Base-by-base conservation (phyloP, 257 asterid species). In the Petrea volubilis region DNA sequence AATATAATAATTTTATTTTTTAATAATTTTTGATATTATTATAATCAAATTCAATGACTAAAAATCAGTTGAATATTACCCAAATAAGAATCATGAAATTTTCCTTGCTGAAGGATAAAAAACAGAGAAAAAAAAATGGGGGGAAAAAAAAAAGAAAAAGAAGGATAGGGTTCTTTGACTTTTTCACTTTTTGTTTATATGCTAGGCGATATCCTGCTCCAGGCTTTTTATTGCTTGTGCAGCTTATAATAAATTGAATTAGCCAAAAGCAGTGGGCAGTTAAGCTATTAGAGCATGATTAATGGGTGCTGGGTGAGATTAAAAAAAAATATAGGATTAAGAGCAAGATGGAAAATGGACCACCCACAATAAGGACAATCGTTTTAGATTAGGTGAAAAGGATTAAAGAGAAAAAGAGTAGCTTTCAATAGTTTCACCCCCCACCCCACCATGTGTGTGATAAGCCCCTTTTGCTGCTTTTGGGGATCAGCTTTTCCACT, bases 381-480 rank as follows among this genome's bases (percentile, higher is more conserved):
- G 61, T 65, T 74, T 76, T 57, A 59, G 77, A 75, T 75, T 83
- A 77, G 85, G 84, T 85, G 82, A 74, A 80, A 84, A 72, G 64
- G 71, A 65, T 24, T 1, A 53, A 78, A 33, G 62, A 66, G 34
- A 60, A 55, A n/a, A 51, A 38, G 68, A 67, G 78, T 60, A 73
- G 83, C 84, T 85, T 83, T 82, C 83, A 71, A 72, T 60, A 58
- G 41, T 66, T 47, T 15, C 27, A 13, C n/a, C 52, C 67, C 10
- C 25, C 63, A 56, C 72, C 84, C 85, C 84, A 81, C 81, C 84
- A 80, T 69, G 89, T 79, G 90, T 38, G 47, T 38, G 43, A 38
- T 38, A 38, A 8, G n/a, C n/a, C n/a, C 78, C 36, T 58, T 72
- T 67, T 71, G 79, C 67, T 73, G 70, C 76, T 67, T 76, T 58